These are phyloP conservation scores for Cryptosporidium parvum DNA, from an alignment of 169 alveolate genomes.

Conservation along the genomic window DNA sequence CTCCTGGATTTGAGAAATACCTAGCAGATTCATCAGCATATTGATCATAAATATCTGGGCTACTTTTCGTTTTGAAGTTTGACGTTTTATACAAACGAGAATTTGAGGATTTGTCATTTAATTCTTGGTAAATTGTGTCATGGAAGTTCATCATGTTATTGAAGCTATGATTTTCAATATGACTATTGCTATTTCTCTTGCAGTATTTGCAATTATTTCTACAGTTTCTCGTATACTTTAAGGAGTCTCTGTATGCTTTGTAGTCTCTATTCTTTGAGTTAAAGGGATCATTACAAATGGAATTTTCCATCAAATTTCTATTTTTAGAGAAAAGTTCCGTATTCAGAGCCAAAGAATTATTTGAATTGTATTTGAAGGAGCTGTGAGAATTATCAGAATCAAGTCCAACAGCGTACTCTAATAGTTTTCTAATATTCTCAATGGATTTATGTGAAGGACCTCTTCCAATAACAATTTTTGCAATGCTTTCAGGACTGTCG, in stretches of 20 bases:
- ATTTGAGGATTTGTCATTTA: background rate
- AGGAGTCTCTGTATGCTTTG: background rate
- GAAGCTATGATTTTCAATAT: background rate
- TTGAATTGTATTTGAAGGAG: background rate
- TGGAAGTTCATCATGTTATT: background rate
- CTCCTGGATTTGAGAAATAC: background rate
- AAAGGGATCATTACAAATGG: background rate
- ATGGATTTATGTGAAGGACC: conserved; percentile 60
- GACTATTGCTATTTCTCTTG: too few species aligned
- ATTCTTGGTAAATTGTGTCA: background rate
- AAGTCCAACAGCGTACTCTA: conserved; percentile 40
- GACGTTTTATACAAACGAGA: background rate
- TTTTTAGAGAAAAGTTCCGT: background rate
- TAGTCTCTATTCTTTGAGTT: background rate
- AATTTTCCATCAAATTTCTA: background rate
- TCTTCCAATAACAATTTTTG: conserved; percentile 31
- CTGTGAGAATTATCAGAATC: background rate
- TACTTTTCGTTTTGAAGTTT: too few species aligned
- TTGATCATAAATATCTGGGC: background rate
- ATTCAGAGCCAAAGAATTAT: background rate
- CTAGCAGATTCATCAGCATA: background rate
- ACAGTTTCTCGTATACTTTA: background rate
- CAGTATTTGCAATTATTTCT: background rate
- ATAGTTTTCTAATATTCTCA: conserved; percentile 32
- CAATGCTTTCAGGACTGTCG: conserved; percentile 46